Evolutionary conservation across 306 rosid genomes (phyloP).

Genomic region (Inga leiocalycina): DNA sequence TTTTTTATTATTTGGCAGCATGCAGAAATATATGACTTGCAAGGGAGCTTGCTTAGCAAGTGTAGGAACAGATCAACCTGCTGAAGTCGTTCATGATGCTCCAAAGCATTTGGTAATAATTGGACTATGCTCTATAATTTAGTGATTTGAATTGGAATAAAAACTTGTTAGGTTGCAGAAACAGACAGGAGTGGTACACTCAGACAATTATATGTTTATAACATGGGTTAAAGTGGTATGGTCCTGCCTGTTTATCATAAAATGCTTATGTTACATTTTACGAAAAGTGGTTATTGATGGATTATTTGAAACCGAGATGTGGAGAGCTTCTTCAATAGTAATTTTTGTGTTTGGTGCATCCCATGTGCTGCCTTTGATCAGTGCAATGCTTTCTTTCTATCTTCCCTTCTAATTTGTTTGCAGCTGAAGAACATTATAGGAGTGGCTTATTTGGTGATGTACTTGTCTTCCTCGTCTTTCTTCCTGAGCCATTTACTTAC

Average conservation of each 20-base stretch:
- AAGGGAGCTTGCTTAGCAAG: constrained; percentile 90
- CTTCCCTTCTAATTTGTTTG: too few relatives aligned
- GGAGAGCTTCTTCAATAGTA: too few relatives aligned
- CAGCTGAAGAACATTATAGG: too few relatives aligned
- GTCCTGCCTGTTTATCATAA: neutral
- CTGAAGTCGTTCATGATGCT: constrained; percentile 88
- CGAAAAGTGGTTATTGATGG: too few relatives aligned
- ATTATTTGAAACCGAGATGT: too few relatives aligned
- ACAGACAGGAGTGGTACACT: constrained; percentile 11
- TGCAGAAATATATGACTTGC: constrained; percentile 88
- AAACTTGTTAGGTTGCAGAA: constrained; percentile 27
- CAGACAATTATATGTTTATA: neutral
- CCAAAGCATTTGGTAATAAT: constrained; percentile 79
- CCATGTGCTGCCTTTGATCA: too few relatives aligned
- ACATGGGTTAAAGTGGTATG: constrained; percentile 10
- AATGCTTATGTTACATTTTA: too few relatives aligned
- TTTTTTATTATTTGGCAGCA: constrained; percentile 50
- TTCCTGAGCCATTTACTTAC: too few relatives aligned
- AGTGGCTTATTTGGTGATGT: too few relatives aligned
- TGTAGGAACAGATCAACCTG: constrained; percentile 92
- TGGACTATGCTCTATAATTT: constrained; percentile 26
- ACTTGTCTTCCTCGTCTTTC: too few relatives aligned
- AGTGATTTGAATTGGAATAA: neutral
- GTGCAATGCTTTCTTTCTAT: too few relatives aligned
- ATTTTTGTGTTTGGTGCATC: too few relatives aligned